Percentiles rank a stretch among this genome's conserved stretches.
Conservation (phyloP, 176 grass and related monocot genomes). For the Oryza meridionalis region DNA sequence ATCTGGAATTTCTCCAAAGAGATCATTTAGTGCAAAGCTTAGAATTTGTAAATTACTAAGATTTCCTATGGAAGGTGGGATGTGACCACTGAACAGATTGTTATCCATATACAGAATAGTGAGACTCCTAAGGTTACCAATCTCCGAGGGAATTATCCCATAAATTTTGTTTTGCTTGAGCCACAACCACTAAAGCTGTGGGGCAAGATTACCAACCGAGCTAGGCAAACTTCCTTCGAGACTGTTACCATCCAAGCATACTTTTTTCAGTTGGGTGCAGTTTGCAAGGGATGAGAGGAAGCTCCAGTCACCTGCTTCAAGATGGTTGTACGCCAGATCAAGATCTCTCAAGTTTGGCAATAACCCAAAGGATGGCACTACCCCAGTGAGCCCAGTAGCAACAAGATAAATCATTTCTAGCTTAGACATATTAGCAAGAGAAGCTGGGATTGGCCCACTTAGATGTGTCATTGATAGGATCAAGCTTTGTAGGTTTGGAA, state of each 20-base stretch:
- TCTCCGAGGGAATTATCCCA: conserved; percentile 43
- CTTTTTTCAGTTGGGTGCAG: conserved; percentile 20
- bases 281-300: conserved; percentile 46
- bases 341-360: conserved; percentile 5
- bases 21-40: conserved; percentile 19
- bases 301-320: conserved; percentile 45
- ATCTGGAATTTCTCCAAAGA: conserved; percentile 18
- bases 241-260: conserved; percentile 40
- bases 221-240: conserved; percentile 49
- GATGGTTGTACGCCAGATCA: conserved; percentile 39
- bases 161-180: conserved; percentile 47
- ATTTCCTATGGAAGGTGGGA: conserved; percentile 30
- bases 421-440: conserved; percentile 41
- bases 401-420: conserved; percentile 43
- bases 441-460: conserved; percentile 36
- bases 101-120: conserved; percentile 30
- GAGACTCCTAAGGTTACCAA: conserved; percentile 49
- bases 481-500: conserved; percentile 39
- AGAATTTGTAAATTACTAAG: conserved; percentile 25
- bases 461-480: conserved; percentile 35
- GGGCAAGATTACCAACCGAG: conserved; percentile 43
- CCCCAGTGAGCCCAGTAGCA: conserved; percentile 22
- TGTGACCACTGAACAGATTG: conserved; percentile 27
- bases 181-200: conserved; percentile 26
- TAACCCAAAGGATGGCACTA: conserved; percentile 40